Conservation (phyloP, 345 rosid species). For the Garcia nutans region DNA sequence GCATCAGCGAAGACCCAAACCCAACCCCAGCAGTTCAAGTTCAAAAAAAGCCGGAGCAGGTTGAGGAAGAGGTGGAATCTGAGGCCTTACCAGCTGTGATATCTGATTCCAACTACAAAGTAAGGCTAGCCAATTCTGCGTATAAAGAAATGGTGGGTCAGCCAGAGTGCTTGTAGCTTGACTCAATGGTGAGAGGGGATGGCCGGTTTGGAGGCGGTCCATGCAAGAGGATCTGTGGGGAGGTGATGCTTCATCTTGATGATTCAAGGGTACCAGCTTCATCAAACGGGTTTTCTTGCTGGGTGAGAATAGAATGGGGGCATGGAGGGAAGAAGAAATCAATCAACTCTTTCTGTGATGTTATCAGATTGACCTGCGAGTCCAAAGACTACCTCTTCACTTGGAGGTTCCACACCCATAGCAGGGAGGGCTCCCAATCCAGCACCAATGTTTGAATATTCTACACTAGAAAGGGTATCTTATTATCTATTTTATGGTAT, state of each 20-base stretch:
- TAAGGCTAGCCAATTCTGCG: conserved; percentile 81
- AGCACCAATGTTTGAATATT: conserved; percentile 27
- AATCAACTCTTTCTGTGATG: conserved; percentile 67
- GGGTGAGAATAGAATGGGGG: conserved; percentile 92
- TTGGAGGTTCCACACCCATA: conserved; percentile 73
- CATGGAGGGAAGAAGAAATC: conserved; percentile 48
- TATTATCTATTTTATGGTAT: conserved; percentile 7
- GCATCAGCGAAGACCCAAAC: conserved; percentile 43
- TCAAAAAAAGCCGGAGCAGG: conserved; percentile 55
- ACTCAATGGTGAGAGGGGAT: conserved; percentile 43
- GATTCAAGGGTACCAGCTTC: conserved; percentile 38
- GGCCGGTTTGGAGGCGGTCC: conserved; percentile 24
- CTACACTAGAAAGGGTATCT: neutral
- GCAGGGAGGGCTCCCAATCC: conserved; percentile 36
- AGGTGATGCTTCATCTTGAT: conserved; percentile 55
- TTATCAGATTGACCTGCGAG: conserved; percentile 50
- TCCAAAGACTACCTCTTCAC: conserved; percentile 64
- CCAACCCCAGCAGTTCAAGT: conserved; percentile 17
- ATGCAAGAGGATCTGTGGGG: conserved; percentile 75
- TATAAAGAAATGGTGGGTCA: conserved; percentile 96
- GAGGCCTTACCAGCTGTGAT: conserved; percentile 68
- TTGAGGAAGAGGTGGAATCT: conserved; percentile 77
- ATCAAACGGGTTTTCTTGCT: conserved; percentile 69
- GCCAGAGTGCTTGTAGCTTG: conserved; percentile 93
- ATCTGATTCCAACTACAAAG: conserved; percentile 72